These are phyloP conservation scores for Hypomyces rosellus DNA, from an alignment of 2,329 filamentous ascomycete species.

Conservation along the genomic window DNA sequence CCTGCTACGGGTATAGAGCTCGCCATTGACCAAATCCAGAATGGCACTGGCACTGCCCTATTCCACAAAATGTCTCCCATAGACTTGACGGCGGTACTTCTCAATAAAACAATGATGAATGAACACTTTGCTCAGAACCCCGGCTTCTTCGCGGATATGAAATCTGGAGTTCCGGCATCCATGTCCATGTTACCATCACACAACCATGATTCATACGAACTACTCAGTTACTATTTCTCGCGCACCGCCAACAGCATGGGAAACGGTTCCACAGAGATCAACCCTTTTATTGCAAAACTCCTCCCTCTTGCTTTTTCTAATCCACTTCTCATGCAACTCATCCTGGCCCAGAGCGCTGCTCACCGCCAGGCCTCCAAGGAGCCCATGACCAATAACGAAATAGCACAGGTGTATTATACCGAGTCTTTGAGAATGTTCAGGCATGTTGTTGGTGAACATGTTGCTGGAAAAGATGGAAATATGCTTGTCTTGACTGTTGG, in stretches of 20 bases:
- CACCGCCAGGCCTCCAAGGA: constrained; percentile 30
- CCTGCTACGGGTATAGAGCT: too few species aligned
- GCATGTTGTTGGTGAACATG: constrained; percentile 27
- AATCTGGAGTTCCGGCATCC: constrained; percentile 19
- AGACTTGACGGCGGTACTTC: too few species aligned
- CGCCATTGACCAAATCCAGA: too few species aligned
- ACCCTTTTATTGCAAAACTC: constrained; percentile 40
- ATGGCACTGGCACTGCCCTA: too few species aligned
- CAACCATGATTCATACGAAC: constrained; percentile 33
- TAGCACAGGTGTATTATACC: constrained; percentile 31
- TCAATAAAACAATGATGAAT: background rate
- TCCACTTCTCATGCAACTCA: constrained; percentile 38
- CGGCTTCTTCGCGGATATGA: constrained; percentile 2
- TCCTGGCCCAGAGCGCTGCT: constrained; percentile 38
- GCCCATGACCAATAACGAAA: constrained; percentile 19
- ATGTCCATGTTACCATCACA: constrained; percentile 25
- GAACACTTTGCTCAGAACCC: background rate
- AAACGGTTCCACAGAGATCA: constrained; percentile 39
- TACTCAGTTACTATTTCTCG: constrained; percentile 39
- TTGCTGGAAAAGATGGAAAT: constrained; percentile 27
- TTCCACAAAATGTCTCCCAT: too few species aligned
- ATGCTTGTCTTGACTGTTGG: constrained; percentile 36
- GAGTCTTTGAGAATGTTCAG: constrained; percentile 31
- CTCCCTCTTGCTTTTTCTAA: constrained; percentile 40
- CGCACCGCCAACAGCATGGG: constrained; percentile 42